phyloP scores from a whole-genome alignment of 164 flowering plant genomes.

The Saururus chinensis region DNA sequence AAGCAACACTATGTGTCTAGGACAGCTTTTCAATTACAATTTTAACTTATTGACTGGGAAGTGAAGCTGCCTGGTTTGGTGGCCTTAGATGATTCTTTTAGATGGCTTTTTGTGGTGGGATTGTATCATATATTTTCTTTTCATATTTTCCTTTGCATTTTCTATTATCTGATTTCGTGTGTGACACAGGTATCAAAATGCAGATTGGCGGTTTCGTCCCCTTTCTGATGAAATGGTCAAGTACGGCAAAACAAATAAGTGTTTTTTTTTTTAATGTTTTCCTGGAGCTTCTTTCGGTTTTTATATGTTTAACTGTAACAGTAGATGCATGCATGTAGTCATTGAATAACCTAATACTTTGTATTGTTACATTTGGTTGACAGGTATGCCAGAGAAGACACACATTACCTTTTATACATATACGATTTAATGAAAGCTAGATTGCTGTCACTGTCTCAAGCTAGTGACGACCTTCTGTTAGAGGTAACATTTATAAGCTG shows the following conservation, averaged over 20 bases:
- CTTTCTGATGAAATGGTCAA: constrained; percentile 78
- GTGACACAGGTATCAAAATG: constrained; percentile 81
- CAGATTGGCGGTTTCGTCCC: constrained; percentile 96
- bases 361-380: background rate
- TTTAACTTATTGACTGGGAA: no score
- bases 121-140: no score
- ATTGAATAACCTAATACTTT: background rate
- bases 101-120: no score
- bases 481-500: constrained; percentile 19
- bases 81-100: no score
- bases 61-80: no score
- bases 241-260: constrained; percentile 19
- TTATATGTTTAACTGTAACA: background rate
- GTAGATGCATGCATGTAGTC: background rate
- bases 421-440: constrained; percentile 66
- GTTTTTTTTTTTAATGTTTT: background rate
- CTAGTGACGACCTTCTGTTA: constrained; percentile 54
- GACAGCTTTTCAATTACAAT: no score
- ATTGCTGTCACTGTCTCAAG: constrained; percentile 27
- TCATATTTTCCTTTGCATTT: background rate
- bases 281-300: background rate
- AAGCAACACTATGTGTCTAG: no score
- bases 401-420: constrained; percentile 83
- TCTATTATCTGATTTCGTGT: constrained; percentile 1
- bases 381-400: constrained; percentile 98